Evolutionary conservation across 2,329 filamentous ascomycete genomes (phyloP).

Genomic region (Thielaviopsis populi): DNA sequence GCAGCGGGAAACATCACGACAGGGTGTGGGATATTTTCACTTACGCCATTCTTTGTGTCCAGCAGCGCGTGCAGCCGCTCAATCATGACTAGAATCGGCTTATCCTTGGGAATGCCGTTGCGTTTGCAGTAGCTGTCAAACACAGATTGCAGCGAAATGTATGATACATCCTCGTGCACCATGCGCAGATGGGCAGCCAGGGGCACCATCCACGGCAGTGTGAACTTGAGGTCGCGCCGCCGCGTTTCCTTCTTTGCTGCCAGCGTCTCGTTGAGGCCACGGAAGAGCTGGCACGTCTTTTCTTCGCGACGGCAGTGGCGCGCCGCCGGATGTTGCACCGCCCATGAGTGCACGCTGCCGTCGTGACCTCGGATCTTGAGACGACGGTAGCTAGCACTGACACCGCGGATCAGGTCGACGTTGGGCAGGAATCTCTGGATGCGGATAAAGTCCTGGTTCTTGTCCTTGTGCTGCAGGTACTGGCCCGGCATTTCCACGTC

Average conservation of each 20-base stretch:
- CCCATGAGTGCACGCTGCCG: slow-evolving; percentile 91
- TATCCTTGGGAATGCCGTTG: slow-evolving; percentile 79
- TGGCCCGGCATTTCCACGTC: slow-evolving; percentile 96
- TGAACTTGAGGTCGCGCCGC: slow-evolving; percentile 87
- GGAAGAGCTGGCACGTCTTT: slow-evolving; percentile 86
- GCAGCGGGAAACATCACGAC: neutral
- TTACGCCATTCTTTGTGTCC: slow-evolving; percentile 49
- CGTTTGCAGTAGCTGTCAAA: slow-evolving; percentile 93
- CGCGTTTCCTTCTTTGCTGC: slow-evolving; percentile 89
- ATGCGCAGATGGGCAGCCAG: slow-evolving; percentile 88
- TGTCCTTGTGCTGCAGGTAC: slow-evolving; percentile 93
- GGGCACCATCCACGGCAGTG: slow-evolving; percentile 87
- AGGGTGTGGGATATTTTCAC: slow-evolving; percentile 21
- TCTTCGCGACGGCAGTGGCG: slow-evolving; percentile 88
- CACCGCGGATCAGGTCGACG: slow-evolving; percentile 80
- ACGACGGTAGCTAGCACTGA: slow-evolving; percentile 80
- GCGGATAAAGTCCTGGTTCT: slow-evolving; percentile 95
- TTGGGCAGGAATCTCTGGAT: slow-evolving; percentile 95
- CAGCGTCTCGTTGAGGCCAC: slow-evolving; percentile 88
- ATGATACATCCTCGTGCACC: slow-evolving; percentile 88
- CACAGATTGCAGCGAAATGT: slow-evolving; percentile 84
- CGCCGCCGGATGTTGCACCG: slow-evolving; percentile 88
- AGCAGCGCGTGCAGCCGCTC: slow-evolving; percentile 72
- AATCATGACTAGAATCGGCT: slow-evolving; percentile 88
- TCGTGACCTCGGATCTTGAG: slow-evolving; percentile 96